A percentile compares a stretch with the other conserved stretches of the same genome.
Evolutionary conservation across 1,139 yeast genomes (phyloP).

Genomic region (Debaryomyces sp.): DNA sequence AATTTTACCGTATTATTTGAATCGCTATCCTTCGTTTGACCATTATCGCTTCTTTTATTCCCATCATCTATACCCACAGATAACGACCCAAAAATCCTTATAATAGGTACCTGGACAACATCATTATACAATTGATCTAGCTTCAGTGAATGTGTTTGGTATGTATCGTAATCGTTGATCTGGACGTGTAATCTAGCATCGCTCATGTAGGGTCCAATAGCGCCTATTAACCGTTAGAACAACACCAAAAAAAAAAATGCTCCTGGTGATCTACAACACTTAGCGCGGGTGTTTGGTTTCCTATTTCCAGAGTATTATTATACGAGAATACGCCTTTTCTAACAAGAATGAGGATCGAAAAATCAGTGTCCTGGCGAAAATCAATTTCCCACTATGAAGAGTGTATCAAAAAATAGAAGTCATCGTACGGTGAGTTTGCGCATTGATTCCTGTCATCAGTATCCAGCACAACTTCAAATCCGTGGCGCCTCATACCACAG

Average conservation of each 20-base stretch:
- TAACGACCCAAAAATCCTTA: slow-evolving; percentile 74
- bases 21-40: slow-evolving; percentile 6
- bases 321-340: background rate
- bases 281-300: background rate
- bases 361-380: background rate
- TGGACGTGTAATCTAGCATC: slow-evolving; percentile 36
- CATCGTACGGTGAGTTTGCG: background rate
- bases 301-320: background rate
- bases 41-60: slow-evolving; percentile 7
- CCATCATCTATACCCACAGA: slow-evolving; percentile 23
- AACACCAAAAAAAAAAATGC: background rate
- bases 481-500: background rate
- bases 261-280: background rate
- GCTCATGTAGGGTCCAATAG: slow-evolving; percentile 9
- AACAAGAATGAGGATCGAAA: no score
- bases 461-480: no score
- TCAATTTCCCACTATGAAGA: background rate
- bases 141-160: slow-evolving; percentile 46
- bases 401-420: background rate
- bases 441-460: no score
- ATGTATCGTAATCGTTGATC: slow-evolving; percentile 64
- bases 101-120: slow-evolving; percentile 64
- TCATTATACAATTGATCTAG: slow-evolving; percentile 34
- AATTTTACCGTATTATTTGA: slow-evolving; percentile 11
- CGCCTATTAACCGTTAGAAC: background rate